phyloP scores from a whole-genome alignment of 345 rosid genomes.

The Eucalyptus coolabah region DNA sequence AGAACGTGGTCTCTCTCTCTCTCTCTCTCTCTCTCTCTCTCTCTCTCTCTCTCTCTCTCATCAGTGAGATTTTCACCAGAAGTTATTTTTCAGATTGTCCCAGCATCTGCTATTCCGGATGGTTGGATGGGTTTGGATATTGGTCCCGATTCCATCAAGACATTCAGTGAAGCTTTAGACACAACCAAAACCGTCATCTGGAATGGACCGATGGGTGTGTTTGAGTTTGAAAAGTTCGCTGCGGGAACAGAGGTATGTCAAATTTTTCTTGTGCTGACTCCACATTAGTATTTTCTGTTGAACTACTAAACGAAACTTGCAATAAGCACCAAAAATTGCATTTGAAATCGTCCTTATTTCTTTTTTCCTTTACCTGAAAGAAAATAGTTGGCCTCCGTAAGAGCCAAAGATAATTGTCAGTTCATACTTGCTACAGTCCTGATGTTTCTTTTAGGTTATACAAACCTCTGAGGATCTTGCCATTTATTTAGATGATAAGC shows the following conservation, averaged over 20 bases:
- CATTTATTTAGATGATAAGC: background rate
- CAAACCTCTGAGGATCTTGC: background rate
- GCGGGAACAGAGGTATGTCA: conserved; percentile 68
- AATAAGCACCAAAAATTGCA: background rate
- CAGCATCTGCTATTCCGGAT: conserved; percentile 71
- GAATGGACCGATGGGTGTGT: conserved; percentile 99
- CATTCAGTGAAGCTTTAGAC: conserved; percentile 57
- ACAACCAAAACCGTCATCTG: conserved; percentile 74
- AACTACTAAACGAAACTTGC: background rate
- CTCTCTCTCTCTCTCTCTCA: background rate
- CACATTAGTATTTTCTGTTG: background rate
- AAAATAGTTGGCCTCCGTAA: background rate
- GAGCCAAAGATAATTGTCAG: background rate
- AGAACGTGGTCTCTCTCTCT: background rate
- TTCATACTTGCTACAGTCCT: background rate
- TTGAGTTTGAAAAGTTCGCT: conserved; percentile 88
- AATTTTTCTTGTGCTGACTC: background rate
- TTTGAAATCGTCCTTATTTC: background rate
- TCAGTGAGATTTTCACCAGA: background rate
- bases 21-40: background rate
- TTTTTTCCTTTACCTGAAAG: background rate
- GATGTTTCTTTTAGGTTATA: background rate
- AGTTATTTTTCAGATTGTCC: conserved; percentile 41
- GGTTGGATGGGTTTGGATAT: conserved; percentile 98
- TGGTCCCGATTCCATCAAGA: conserved; percentile 73